Conservation (phyloP, 352 stramenopile species). For the Phytophthora hybrid region DNA sequence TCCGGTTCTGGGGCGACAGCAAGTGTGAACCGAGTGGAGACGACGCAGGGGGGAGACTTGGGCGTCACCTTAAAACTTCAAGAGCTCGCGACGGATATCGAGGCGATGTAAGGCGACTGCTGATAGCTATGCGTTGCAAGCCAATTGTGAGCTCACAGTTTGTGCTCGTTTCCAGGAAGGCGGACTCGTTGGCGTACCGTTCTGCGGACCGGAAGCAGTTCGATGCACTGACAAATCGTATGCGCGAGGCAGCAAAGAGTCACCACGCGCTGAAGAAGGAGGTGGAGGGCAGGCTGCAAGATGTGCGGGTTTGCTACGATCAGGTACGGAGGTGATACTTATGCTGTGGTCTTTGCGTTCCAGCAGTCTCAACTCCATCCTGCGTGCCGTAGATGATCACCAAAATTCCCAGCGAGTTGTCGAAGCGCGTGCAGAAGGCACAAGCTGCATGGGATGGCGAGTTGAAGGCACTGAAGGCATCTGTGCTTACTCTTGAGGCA, state of each 20-base stretch:
- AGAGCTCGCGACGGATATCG: constrained; percentile 48
- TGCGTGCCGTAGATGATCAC: constrained; percentile 47
- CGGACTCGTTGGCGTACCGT: constrained; percentile 48
- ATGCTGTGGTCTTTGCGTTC: not conserved
- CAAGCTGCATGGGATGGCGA: constrained; percentile 55
- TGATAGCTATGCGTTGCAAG: not conserved
- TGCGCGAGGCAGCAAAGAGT: constrained; percentile 59
- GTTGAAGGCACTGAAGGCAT: constrained; percentile 42
- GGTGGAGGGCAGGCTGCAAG: constrained; percentile 52
- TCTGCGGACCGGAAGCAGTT: constrained; percentile 68
- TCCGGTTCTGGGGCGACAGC: not conserved
- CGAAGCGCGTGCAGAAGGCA: constrained; percentile 54
- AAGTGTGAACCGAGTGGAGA: constrained; percentile 19
- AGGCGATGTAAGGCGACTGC: constrained; percentile 41
- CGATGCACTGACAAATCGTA: constrained; percentile 61
- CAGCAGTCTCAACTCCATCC: too few relatives aligned
- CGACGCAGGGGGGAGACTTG: constrained; percentile 25
- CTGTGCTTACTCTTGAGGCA: constrained; percentile 44
- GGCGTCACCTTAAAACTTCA: constrained; percentile 48
- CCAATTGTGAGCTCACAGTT: not conserved
- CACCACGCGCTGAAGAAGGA: constrained; percentile 53
- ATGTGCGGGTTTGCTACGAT: constrained; percentile 48
- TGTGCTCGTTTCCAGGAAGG: constrained; percentile 40
- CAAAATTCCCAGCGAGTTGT: constrained; percentile 62
- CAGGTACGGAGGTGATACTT: constrained; percentile 29